Evolutionary conservation across 75 land plant genomes (phyloP).

Genomic region (Cunninghamia lanceolata): DNA sequence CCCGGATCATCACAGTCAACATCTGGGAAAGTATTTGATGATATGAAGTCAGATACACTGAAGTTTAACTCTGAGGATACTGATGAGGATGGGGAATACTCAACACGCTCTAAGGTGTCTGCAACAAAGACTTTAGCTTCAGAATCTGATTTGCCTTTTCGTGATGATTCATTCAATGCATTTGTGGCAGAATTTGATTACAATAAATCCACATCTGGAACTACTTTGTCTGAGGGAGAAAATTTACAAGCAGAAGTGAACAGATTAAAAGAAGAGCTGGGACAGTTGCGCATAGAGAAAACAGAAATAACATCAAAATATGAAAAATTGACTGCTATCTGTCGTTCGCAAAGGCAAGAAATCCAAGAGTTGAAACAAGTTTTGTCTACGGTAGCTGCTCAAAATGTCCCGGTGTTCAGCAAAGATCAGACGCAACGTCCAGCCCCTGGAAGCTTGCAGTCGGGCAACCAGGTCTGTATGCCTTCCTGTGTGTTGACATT

Average conservation of each 20-base stretch:
- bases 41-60: slow-evolving; percentile 29
- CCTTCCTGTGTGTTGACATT: background rate
- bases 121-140: slow-evolving; percentile 13
- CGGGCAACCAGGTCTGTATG: slow-evolving; percentile 13
- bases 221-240: slow-evolving; percentile 16
- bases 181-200: slow-evolving; percentile 85
- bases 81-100: slow-evolving; percentile 16
- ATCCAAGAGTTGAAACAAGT: slow-evolving; percentile 87
- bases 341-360: slow-evolving; percentile 93
- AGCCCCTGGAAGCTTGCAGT: slow-evolving; percentile 15
- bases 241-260: slow-evolving; percentile 57
- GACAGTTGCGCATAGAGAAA: slow-evolving; percentile 66
- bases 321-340: slow-evolving; percentile 92
- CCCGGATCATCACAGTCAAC: slow-evolving; percentile 19
- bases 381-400: slow-evolving; percentile 36
- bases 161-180: slow-evolving; percentile 57
- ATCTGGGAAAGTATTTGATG: slow-evolving; percentile 19
- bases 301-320: slow-evolving; percentile 70
- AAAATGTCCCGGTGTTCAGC: slow-evolving; percentile 19
- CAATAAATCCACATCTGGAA: slow-evolving; percentile 27
- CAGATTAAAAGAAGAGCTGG: slow-evolving; percentile 63
- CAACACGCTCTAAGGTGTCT: slow-evolving; percentile 1
- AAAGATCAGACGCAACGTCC: slow-evolving; percentile 21
- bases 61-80: slow-evolving; percentile 35
- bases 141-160: slow-evolving; percentile 18